A percentile compares a stretch with the other conserved stretches of the same genome.
Conservation (phyloP, 1,139 yeast genomes). For the Suzukiozyma palmioleophila region DNA sequence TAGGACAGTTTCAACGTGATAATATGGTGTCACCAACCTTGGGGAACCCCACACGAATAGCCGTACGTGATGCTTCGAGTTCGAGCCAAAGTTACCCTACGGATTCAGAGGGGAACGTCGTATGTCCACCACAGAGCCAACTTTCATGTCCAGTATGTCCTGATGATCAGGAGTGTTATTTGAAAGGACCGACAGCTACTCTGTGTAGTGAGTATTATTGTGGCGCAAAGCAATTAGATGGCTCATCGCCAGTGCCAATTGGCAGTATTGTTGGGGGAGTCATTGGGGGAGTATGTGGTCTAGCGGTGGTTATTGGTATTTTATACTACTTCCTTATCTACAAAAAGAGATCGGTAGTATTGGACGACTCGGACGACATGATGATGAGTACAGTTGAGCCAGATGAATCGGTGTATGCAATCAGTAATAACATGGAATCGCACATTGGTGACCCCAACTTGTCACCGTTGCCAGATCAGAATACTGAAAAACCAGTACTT, state of each 20-base stretch:
- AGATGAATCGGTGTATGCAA: slow-evolving; percentile 17
- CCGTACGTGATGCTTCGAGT: not conserved
- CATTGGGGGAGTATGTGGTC: slow-evolving; percentile 45
- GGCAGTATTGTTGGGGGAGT: slow-evolving; percentile 70
- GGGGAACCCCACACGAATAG: not conserved
- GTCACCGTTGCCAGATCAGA: slow-evolving; percentile 1
- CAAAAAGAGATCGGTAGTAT: slow-evolving; percentile 21
- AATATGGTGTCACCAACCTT: not conserved
- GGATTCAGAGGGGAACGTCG: slow-evolving; percentile 6
- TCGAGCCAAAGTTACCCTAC: not conserved
- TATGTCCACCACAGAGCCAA: not conserved
- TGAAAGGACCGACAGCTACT: slow-evolving; percentile 50
- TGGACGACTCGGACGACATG: slow-evolving; percentile 23
- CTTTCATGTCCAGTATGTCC: slow-evolving; percentile 52
- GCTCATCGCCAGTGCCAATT: slow-evolving; percentile 17
- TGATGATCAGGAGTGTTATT: slow-evolving; percentile 47
- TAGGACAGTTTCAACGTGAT: no score
- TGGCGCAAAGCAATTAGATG: slow-evolving; percentile 15
- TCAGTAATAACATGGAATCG: slow-evolving; percentile 12
- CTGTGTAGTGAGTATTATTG: slow-evolving; percentile 59
- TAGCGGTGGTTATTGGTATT: slow-evolving; percentile 30
- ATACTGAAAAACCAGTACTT: slow-evolving; percentile 4
- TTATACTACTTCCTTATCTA: slow-evolving; percentile 30
- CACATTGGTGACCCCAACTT: slow-evolving; percentile 3
- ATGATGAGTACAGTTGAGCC: slow-evolving; percentile 11